Evolutionary conservation across 176 grass and related monocot species (phyloP).

Genomic region (Oryza australiensis): DNA sequence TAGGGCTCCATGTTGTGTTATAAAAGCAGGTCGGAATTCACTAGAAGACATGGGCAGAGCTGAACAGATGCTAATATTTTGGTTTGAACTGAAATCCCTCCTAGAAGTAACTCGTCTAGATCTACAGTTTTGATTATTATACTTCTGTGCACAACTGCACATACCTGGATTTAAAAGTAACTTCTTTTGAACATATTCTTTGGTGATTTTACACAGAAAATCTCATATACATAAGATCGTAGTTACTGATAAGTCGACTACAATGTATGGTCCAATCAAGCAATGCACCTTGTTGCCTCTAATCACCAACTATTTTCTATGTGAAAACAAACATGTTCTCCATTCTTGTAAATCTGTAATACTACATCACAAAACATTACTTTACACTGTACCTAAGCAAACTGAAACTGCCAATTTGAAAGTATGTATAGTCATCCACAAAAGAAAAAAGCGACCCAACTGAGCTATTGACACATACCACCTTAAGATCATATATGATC

Average conservation of each 20-base stretch:
- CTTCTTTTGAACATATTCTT: background rate
- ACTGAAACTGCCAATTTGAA: background rate
- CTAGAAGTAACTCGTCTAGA: slow-evolving; percentile 3
- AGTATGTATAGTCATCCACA: background rate
- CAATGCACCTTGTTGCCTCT: background rate
- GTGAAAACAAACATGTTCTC: background rate
- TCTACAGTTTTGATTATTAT: background rate
- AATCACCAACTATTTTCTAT: background rate
- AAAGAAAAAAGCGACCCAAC: background rate
- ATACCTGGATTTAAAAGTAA: background rate
- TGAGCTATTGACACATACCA: slow-evolving; percentile 2
- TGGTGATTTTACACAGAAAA: background rate
- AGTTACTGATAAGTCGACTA: background rate
- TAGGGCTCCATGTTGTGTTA: background rate
- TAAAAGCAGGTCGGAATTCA: background rate
- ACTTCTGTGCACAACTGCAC: background rate
- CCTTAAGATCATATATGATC: background rate
- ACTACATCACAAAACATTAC: background rate
- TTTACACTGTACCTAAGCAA: background rate
- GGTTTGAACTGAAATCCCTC: slow-evolving; percentile 4
- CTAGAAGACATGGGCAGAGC: background rate
- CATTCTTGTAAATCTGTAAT: slow-evolving; percentile 4
- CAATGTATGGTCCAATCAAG: background rate
- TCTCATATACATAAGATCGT: background rate
- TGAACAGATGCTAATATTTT: slow-evolving; percentile 13